Evolutionary conservation across 495 filamentous ascomycete genomes (phyloP).

Genomic region (Stereocaulon alpinum): DNA sequence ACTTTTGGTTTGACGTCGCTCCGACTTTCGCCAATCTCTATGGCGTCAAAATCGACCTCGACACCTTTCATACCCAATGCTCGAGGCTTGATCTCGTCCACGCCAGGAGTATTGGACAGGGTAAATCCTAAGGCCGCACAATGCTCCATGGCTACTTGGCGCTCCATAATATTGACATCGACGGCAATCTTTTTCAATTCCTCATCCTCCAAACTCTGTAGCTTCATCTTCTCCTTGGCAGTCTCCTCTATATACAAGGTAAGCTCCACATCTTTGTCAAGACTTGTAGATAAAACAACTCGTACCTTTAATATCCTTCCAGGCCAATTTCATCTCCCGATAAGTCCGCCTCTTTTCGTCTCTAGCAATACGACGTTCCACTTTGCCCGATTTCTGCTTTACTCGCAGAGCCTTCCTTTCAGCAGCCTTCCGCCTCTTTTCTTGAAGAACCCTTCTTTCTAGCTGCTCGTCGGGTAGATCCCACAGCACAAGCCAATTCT

Average conservation of each 20-base stretch:
- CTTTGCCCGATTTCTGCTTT: constrained; percentile 26
- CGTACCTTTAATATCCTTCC: constrained; percentile 24
- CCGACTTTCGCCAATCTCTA: constrained; percentile 15
- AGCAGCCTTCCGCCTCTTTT: constrained; percentile 23
- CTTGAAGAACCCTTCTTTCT: constrained; percentile 18
- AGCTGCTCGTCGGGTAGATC: constrained; percentile 27
- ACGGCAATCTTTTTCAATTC: constrained; percentile 25
- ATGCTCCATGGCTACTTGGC: constrained; percentile 17
- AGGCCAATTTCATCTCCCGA: constrained; percentile 22
- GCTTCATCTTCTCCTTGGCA: constrained; percentile 12
- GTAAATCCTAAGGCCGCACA: constrained; percentile 23
- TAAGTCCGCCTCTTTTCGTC: constrained; percentile 25
- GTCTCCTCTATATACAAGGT: constrained; percentile 16
- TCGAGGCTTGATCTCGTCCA: constrained; percentile 24
- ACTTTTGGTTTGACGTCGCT: constrained; percentile 12
- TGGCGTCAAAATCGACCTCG: constrained; percentile 23
- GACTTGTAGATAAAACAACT: background rate
- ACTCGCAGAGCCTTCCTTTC: constrained; percentile 23
- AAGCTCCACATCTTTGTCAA: background rate
- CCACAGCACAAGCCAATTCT: constrained; percentile 29
- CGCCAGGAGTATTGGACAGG: constrained; percentile 20
- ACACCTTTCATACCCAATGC: constrained; percentile 23
- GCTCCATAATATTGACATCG: constrained; percentile 19
- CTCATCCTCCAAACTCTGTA: constrained; percentile 22
- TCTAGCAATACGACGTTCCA: constrained; percentile 22